These are phyloP conservation scores for Helianthus tuberosus DNA, from an alignment of 129 eudicot genomes.

Conservation along the genomic window DNA sequence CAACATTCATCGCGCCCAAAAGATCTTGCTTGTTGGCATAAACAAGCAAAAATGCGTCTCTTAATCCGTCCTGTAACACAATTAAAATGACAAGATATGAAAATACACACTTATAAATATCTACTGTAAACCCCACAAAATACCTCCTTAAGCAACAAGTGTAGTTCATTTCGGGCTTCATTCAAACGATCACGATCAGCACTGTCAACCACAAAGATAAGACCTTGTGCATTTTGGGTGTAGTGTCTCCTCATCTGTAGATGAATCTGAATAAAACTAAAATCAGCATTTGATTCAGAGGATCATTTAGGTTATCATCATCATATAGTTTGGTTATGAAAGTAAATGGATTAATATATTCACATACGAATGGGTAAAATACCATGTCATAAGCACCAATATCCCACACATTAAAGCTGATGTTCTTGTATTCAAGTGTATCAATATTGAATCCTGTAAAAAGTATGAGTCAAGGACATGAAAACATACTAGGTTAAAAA, in stretches of 20 bases:
- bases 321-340: too few relatives aligned
- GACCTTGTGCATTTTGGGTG: not conserved
- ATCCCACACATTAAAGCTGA: conserved; percentile 58
- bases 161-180: not conserved
- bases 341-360: not conserved
- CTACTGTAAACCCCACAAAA: not conserved
- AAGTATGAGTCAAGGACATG: not conserved
- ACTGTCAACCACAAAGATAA: not conserved
- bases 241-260: not conserved
- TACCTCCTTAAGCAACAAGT: not conserved
- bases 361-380: too few relatives aligned
- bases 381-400: conserved; percentile 63
- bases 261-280: not conserved
- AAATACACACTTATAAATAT: too few relatives aligned
- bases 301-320: too few relatives aligned
- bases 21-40: conserved; percentile 1
- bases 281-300: not conserved
- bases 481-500: too few relatives aligned
- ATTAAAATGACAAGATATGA: too few relatives aligned
- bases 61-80: not conserved
- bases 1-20: too few relatives aligned
- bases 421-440: conserved; percentile 60
- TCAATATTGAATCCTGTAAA: conserved; percentile 50
- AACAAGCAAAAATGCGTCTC: not conserved
- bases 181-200: not conserved